A percentile compares a stretch with the other conserved stretches of the same genome.
phyloP scores from a whole-genome alignment of 805 yeast genomes.

The Yarrowia sp. region DNA sequence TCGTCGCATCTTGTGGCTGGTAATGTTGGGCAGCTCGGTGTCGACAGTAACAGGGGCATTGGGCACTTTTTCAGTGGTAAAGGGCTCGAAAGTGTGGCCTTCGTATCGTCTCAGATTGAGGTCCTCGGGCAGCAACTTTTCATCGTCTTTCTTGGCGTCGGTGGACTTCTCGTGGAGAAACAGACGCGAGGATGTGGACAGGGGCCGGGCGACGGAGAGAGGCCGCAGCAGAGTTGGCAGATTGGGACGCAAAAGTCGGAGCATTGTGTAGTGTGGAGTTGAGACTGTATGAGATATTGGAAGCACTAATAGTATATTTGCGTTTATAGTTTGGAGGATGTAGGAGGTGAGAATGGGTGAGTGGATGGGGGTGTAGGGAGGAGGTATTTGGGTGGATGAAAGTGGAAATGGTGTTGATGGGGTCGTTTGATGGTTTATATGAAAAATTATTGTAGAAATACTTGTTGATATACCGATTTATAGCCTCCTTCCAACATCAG shows the following conservation, averaged over 20 bases:
- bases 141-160: constrained; percentile 20
- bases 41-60: constrained; percentile 59
- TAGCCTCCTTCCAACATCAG: background rate
- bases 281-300: background rate
- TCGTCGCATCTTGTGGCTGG: constrained; percentile 49
- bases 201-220: background rate
- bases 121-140: constrained; percentile 24
- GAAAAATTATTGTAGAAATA: too few species aligned
- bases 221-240: constrained; percentile 4
- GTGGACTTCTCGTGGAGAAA: background rate
- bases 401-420: too few species aligned
- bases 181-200: constrained; percentile 8
- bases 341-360: background rate
- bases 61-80: constrained; percentile 18
- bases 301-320: background rate
- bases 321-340: constrained; percentile 2
- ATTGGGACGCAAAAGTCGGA: constrained; percentile 10
- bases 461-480: background rate
- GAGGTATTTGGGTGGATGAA: too few species aligned
- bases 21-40: constrained; percentile 65
- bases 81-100: constrained; percentile 20
- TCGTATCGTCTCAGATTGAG: constrained; percentile 16
- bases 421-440: too few species aligned
- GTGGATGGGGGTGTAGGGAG: background rate
- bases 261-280: background rate